A percentile compares a stretch with the other conserved stretches of the same genome.
Evolutionary conservation across 1,284 basidiomycete genomes (phyloP).

Genomic region (Tremellales sp.): DNA sequence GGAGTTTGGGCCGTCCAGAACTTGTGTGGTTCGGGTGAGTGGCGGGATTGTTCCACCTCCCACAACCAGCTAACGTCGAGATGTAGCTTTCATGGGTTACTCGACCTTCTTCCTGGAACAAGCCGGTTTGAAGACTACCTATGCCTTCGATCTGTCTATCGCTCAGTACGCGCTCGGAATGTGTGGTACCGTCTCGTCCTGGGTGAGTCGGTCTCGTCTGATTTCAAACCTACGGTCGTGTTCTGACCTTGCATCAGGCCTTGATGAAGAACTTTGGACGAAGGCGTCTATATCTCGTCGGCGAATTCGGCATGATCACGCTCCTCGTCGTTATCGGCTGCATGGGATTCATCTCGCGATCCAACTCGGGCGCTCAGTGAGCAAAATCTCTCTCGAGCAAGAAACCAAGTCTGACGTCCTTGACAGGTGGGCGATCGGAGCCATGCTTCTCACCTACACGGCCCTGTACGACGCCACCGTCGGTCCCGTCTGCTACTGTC

Average conservation of each 20-base stretch:
- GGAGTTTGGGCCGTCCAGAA: slow-evolving; percentile 39
- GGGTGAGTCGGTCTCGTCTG: slow-evolving; percentile 40
- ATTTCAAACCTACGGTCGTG: slow-evolving; percentile 49
- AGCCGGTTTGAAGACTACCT: slow-evolving; percentile 45
- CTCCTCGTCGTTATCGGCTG: slow-evolving; percentile 19
- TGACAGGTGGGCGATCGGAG: slow-evolving; percentile 18
- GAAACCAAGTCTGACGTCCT: no score
- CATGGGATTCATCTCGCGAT: slow-evolving; percentile 8
- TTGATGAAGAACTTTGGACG: slow-evolving; percentile 46
- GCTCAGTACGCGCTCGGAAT: slow-evolving; percentile 21
- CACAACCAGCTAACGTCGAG: slow-evolving; percentile 1
- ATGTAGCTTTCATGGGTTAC: slow-evolving; percentile 27
- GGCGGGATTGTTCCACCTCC: not conserved
- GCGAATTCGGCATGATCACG: slow-evolving; percentile 14
- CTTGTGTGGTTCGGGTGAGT: slow-evolving; percentile 27
- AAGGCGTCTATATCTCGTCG: slow-evolving; percentile 44
- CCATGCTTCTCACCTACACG: slow-evolving; percentile 19
- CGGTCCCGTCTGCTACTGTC: slow-evolving; percentile 42
- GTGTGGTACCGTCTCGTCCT: slow-evolving; percentile 31
- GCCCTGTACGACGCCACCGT: slow-evolving; percentile 29
- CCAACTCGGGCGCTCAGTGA: slow-evolving; percentile 9
- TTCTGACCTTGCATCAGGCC: slow-evolving; percentile 37
- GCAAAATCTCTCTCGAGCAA: no score
- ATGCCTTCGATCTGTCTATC: slow-evolving; percentile 43
- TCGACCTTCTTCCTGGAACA: slow-evolving; percentile 45